Conservation (phyloP, 2,329 filamentous ascomycete species). For the Tolypocladium cylindrosporum region DNA sequence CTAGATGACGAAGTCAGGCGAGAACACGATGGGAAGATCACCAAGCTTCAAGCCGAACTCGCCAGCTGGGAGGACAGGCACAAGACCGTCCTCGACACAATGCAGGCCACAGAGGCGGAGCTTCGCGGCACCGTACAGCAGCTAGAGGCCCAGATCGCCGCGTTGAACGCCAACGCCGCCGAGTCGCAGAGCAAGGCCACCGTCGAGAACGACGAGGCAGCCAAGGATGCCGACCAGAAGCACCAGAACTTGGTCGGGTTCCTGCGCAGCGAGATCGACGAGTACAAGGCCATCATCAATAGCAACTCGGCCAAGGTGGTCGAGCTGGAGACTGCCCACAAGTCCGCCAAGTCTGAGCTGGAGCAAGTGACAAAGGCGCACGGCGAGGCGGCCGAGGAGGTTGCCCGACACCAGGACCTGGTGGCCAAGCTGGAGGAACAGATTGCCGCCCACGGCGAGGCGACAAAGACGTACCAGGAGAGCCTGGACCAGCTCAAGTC, state of each 20-base stretch:
- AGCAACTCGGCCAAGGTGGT: constrained; percentile 59
- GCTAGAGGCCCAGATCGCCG: constrained; percentile 51
- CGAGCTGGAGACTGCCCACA: constrained; percentile 64
- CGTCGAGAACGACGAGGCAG: constrained; percentile 28
- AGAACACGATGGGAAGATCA: constrained; percentile 47
- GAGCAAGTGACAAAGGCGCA: constrained; percentile 54
- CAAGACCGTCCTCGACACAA: constrained; percentile 54
- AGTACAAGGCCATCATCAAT: constrained; percentile 67
- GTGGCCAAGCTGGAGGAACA: constrained; percentile 46
- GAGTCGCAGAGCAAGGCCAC: constrained; percentile 30
- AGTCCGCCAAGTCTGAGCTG: constrained; percentile 55
- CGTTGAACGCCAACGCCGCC: constrained; percentile 42
- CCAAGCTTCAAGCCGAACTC: constrained; percentile 61
- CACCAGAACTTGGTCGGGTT: constrained; percentile 50
- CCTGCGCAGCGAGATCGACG: constrained; percentile 66
- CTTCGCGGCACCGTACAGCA: constrained; percentile 64
- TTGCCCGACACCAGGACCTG: constrained; percentile 34
- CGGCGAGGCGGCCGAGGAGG: constrained; percentile 37
- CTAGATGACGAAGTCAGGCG: constrained; percentile 18
- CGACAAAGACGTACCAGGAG: constrained; percentile 44
- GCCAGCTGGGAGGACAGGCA: constrained; percentile 69
- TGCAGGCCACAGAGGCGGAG: constrained; percentile 62
- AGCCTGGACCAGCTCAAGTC: constrained; percentile 37
- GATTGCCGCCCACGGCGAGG: constrained; percentile 48
- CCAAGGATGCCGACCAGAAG: constrained; percentile 36